Evolutionary conservation across 768 basidiomycete species (phyloP), one percentile per base, ranked within the genome.

Genomic region (Inosperma sp.): DNA sequence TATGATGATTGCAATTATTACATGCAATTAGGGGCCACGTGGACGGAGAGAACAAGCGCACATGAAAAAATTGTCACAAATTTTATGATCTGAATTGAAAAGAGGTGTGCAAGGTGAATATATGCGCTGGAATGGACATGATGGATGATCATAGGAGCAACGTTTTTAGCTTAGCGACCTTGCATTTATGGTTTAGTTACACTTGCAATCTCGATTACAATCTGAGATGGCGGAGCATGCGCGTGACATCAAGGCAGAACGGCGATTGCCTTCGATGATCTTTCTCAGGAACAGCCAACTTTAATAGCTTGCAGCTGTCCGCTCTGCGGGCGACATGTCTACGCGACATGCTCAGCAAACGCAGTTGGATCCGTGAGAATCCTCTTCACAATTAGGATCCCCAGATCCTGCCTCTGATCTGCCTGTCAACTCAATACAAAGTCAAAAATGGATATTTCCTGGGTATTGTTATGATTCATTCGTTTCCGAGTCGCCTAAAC

Each of bases 361-460:
- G 56, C 59, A 65, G 59, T 62, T 59, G 62, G 57, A 59, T 60
- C 50, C 72, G 69, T 72, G 71, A 63, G 72, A 72, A 69, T 45
- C 60, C 65, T 63, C 62, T 64, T 71, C 74, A 74, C 71, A 69
- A 74, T 70, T 64, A 56, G 56, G 61, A 63, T 69, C 61, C 68
- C 62, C 65, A 65, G 65, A 69, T 68, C 69, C 64, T 64, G 58
- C 59, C 54, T 56, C 56, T 63, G 52, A 53, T 58, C 67, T 64
- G 62, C 71, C 72, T 75, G 73, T 72, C 70, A 78, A 76, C 75
- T 75, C 73, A 78, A 79, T 75, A 71, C 71, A 75, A 81, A 82
- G 76, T 76, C 74, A 74, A 74, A 72, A 72, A 25, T 43, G 36
- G 44, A 67, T 64, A 68, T 66, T 73, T 52, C 52, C 65, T 75